phyloP scores from a whole-genome alignment of 2,329 filamentous ascomycete genomes.

The Fusarium compactum region DNA sequence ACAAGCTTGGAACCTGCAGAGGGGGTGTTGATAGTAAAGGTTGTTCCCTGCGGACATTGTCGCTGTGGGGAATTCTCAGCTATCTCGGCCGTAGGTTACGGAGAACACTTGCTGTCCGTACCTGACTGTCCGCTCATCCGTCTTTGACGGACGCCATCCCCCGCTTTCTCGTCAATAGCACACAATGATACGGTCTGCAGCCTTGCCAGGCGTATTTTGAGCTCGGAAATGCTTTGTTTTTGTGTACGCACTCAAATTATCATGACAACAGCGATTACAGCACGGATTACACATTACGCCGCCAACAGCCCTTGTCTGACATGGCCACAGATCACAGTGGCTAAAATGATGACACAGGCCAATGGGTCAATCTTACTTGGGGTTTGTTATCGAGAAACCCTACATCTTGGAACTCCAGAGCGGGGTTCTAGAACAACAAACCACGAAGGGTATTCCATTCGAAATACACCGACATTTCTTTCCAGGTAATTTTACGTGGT shows the following conservation, averaged over 20 bases:
- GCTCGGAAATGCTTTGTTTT: constrained; percentile 14
- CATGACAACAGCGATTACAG: background rate
- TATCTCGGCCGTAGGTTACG: constrained; percentile 45
- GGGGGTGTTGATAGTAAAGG: constrained; percentile 40
- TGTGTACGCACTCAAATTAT: background rate
- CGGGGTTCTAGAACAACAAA: constrained; percentile 36
- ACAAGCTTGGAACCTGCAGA: constrained; percentile 12
- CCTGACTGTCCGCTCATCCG: constrained; percentile 26
- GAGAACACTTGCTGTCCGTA: constrained; percentile 36
- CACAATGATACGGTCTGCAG: constrained; percentile 42
- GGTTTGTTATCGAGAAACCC: constrained; percentile 10
- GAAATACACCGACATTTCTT: constrained; percentile 49
- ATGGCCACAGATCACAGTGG: background rate
- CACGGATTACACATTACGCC: background rate
- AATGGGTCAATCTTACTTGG: constrained; percentile 14
- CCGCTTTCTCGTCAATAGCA: constrained; percentile 42
- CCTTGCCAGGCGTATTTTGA: constrained; percentile 41
- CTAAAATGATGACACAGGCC: background rate
- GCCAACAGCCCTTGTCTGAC: constrained; percentile 1
- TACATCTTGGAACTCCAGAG: constrained; percentile 23
- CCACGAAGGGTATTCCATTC: constrained; percentile 17
- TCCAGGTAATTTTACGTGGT: constrained; percentile 36
- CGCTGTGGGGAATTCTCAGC: constrained; percentile 39
- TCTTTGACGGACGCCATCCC: constrained; percentile 37
- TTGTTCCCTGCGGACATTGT: constrained; percentile 24